phyloP scores from a whole-genome alignment of 306 rosid species.

The Rosa persica region DNA sequence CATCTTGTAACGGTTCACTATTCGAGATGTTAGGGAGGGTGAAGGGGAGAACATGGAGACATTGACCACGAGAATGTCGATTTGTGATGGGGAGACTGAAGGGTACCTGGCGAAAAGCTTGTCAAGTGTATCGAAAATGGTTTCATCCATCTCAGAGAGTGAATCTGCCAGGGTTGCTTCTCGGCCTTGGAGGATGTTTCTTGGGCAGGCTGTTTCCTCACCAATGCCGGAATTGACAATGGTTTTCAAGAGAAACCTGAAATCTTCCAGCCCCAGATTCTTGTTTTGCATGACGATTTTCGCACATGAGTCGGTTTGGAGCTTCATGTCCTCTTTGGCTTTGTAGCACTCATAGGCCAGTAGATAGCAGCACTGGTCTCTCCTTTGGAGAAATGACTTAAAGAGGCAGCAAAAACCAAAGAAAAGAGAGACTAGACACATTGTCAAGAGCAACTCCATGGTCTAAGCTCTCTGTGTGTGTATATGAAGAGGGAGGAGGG shows the following conservation, averaged over 20 bases:
- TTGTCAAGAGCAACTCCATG: constrained; percentile 41
- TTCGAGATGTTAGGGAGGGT: constrained; percentile 70
- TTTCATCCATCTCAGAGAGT: constrained; percentile 60
- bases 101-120: constrained; percentile 43
- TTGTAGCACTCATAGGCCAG: constrained; percentile 74
- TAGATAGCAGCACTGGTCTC: constrained; percentile 61
- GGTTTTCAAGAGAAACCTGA: constrained; percentile 59
- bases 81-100: constrained; percentile 50
- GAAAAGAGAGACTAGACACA: constrained; percentile 33
- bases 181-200: constrained; percentile 52
- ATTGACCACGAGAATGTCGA: constrained; percentile 76
- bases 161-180: constrained; percentile 50
- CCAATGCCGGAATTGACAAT: constrained; percentile 76
- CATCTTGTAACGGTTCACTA: constrained; percentile 77
- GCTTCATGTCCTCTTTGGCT: constrained; percentile 53
- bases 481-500: not conserved
- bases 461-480: not conserved
- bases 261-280: constrained; percentile 64
- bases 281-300: constrained; percentile 53
- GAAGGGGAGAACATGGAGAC: constrained; percentile 72
- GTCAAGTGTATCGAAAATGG: constrained; percentile 70
- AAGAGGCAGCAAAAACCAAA: constrained; percentile 32
- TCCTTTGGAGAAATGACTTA: constrained; percentile 39
- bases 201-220: constrained; percentile 71
- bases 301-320: constrained; percentile 41